Evolutionary conservation across 192 early-diverging fungal genomes (phyloP), one percentile per base, ranked within the genome.

Genomic region (Powellomyces hirtus): DNA sequence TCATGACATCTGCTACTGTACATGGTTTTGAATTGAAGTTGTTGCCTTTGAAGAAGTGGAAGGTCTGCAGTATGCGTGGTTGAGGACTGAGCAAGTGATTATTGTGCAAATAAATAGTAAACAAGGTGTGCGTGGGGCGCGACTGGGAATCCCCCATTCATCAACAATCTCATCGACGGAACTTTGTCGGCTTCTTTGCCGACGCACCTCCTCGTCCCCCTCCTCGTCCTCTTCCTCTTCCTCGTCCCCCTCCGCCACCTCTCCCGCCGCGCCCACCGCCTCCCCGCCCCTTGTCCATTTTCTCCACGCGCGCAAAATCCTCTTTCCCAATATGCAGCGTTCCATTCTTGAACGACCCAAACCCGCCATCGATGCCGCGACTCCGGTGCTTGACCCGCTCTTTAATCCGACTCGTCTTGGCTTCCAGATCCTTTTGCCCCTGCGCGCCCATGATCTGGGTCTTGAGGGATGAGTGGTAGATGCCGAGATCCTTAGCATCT

Each of bases 401-500:
- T 59, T 68, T 77, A n/a, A 46, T 77, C 7, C 61, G 51, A 8
- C 31, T 38, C 60, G 51, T 52, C 37, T 61, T 59, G 0, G 29
- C 57, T 29, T 7, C 33, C 46, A 24, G 33, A 34, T 66, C 45
- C 63, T 61, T 61, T 14, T 50, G 22, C 18, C 34, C 62, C 38
- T 53, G 68, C 16, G 38, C 64, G 35, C 71, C 68, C 55, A 68
- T 63, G 45, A 82, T 72, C 49, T 77, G 70, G 3, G 71, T 70
- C 55, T 65, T 70, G 11, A 77, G 57, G 1, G 62, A 69, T n/a
- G 61, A 35, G 51, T 80, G 75, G 55, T 76, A 84, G 34, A 64
- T 53, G 27, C 82, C 82, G 45, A 64, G 51, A 38, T 84, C 74
- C 62, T 80, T 84, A 18, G 79, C 79, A 34, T 59, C 71, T 62